These are phyloP conservation scores for Arthrinium puccinioides DNA, from an alignment of 2,329 filamentous ascomycete species.

Conservation along the genomic window DNA sequence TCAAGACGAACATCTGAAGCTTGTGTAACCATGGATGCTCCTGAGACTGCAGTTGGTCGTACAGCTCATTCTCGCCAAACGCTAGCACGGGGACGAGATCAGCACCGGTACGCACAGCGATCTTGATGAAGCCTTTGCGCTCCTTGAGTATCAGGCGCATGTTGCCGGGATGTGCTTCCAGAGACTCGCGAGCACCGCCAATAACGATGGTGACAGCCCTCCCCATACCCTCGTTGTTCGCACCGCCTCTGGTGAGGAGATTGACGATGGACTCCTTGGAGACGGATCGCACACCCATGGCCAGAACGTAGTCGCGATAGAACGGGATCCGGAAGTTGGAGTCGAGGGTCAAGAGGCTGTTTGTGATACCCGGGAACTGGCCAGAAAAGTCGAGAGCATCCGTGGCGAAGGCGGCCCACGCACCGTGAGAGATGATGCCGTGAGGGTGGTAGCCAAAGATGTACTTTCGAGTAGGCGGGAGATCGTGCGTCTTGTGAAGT, in stretches of 20 bases:
- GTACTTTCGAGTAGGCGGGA: slow-evolving; percentile 81
- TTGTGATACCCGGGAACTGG: slow-evolving; percentile 91
- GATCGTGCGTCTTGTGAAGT: slow-evolving; percentile 74
- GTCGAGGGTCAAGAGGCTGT: slow-evolving; percentile 88
- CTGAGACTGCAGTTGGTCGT: slow-evolving; percentile 77
- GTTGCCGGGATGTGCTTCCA: slow-evolving; percentile 75
- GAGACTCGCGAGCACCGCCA: slow-evolving; percentile 84
- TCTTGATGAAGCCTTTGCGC: slow-evolving; percentile 88
- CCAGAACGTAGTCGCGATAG: slow-evolving; percentile 89
- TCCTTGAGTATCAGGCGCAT: slow-evolving; percentile 73
- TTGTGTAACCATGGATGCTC: slow-evolving; percentile 74
- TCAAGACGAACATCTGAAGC: slow-evolving; percentile 77
- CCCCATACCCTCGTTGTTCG: slow-evolving; percentile 76
- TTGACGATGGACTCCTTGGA: slow-evolving; percentile 90
- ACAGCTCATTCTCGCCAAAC: slow-evolving; percentile 94
- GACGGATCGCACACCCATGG: slow-evolving; percentile 81
- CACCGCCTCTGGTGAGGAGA: slow-evolving; percentile 70
- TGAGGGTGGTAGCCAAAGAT: slow-evolving; percentile 97
- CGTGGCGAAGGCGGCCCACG: slow-evolving; percentile 84
- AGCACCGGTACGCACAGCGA: slow-evolving; percentile 86
- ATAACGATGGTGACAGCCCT: slow-evolving; percentile 95
- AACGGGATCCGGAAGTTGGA: slow-evolving; percentile 91
- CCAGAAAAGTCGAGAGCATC: slow-evolving; percentile 81
- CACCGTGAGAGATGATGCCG: slow-evolving; percentile 95
- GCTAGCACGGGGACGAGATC: slow-evolving; percentile 87